phyloP scores from a whole-genome alignment of 2,329 filamentous ascomycete genomes.

The Purpureocillium lavendulum region DNA sequence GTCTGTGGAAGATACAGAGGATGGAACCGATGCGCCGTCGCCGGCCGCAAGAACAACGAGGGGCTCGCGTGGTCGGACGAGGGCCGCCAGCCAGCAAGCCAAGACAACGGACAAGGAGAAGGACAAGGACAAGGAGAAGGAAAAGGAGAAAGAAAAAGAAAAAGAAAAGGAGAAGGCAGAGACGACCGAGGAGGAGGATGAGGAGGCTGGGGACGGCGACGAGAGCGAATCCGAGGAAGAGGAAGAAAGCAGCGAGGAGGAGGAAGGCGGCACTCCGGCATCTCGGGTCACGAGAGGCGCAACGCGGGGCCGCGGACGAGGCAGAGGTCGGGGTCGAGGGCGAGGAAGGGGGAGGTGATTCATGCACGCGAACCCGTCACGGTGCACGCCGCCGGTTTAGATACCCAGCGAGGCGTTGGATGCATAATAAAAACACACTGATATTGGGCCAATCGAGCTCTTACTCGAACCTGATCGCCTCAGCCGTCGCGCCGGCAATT shows the following conservation, averaged over 20 bases:
- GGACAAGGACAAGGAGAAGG: constrained; percentile 25
- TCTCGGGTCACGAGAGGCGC: constrained; percentile 27
- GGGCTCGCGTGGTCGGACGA: constrained; percentile 34
- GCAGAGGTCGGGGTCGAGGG: constrained; percentile 22
- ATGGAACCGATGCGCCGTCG: constrained; percentile 31
- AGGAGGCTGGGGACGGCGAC: constrained; percentile 23
- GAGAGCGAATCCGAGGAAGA: constrained; percentile 23
- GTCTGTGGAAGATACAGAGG: constrained; percentile 41
- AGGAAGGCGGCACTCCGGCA: constrained; percentile 26
- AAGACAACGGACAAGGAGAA: constrained; percentile 16
- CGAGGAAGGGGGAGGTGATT: constrained; percentile 15
- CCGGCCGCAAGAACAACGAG: constrained; percentile 28
- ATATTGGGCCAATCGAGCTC: too few species aligned
- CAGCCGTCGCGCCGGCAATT: too few species aligned
- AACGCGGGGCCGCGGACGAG: constrained; percentile 23
- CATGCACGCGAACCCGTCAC: constrained; percentile 6
- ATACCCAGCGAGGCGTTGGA: not conserved
- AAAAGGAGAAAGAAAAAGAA: constrained; percentile 23
- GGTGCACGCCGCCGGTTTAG: not conserved
- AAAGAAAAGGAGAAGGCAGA: constrained; percentile 19
- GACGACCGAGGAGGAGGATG: constrained; percentile 21
- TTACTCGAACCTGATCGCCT: too few species aligned
- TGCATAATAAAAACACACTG: not conserved
- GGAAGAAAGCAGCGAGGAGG: constrained; percentile 25
- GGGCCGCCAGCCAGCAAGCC: constrained; percentile 30